A percentile compares a stretch with the other conserved stretches of the same genome.
phyloP scores from a whole-genome alignment of 2,329 filamentous ascomycete species.

The Pestalotiopsis sp. region DNA sequence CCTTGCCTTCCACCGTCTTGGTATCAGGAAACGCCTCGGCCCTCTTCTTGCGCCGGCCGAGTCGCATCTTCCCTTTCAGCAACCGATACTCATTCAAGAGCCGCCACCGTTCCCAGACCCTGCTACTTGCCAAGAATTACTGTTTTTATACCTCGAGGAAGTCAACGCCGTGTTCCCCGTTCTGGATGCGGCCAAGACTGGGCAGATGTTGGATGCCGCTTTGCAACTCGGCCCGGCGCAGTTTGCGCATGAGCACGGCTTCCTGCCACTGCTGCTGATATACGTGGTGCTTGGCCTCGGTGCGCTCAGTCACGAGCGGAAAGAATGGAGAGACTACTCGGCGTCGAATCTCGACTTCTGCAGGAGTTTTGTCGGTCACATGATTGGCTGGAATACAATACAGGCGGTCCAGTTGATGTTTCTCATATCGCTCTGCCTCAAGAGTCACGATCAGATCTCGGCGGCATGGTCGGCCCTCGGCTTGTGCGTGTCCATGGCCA shows the following conservation, averaged over 20 bases:
- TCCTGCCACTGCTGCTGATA: constrained; percentile 7
- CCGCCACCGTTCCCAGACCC: constrained; percentile 1
- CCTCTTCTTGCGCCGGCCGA: not conserved
- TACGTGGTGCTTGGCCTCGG: constrained; percentile 3
- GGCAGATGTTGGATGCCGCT: not conserved
- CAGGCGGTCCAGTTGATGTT: constrained; percentile 14
- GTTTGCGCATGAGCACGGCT: constrained; percentile 5
- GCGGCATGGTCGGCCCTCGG: constrained; percentile 11
- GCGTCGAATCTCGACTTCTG: constrained; percentile 4
- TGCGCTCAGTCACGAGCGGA: not conserved
- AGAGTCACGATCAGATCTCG: constrained; percentile 12
- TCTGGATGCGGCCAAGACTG: not conserved
- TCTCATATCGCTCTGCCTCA: constrained; percentile 12
- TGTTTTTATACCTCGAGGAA: constrained; percentile 8
- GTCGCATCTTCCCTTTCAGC: not conserved
- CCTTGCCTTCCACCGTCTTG: constrained; percentile 14
- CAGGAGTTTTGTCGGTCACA: constrained; percentile 12
- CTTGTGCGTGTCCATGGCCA: constrained; percentile 14
- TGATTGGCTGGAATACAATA: constrained; percentile 7
- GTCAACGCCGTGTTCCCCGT: constrained; percentile 15
- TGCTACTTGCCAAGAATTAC: not conserved
- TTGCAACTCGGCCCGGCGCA: not conserved
- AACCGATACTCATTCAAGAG: not conserved
- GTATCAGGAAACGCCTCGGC: not conserved
- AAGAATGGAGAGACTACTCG: not conserved